Base-by-base conservation (phyloP, 2,329 filamentous ascomycete species). In the Penicillium occitanis region DNA sequence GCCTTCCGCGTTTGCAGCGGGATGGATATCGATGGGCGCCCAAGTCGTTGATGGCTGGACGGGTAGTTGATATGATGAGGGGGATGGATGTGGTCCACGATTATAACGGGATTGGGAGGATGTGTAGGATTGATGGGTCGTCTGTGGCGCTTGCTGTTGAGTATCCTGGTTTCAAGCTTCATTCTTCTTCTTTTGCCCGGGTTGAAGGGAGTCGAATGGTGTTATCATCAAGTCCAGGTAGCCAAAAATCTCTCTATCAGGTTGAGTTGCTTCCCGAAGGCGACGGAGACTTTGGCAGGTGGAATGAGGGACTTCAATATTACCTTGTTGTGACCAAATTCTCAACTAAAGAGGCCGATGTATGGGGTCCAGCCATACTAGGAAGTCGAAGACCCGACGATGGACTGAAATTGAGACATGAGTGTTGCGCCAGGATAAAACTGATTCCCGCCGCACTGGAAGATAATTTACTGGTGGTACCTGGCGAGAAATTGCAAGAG, bases 1-100 rank as follows among this genome's bases (percentile, higher is more conserved):
- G 64, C 28, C 64, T 64, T 37, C 46, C 59, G 14, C 66, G 68
- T 3, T 58, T 69, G 1, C 17, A 64, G 13, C 19, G 35, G 17
- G 17, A 19, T 17, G 68, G 68, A 19, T 69, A 62, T 53, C 44
- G 42, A 40, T 69, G 68, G 68, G 68, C 68, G 1, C 68, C 68
- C 13, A 61, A 60, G 30, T 68, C 67, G 17, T 46, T 68, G 19
- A 22, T 68, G 42, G 22, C 19, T 13, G 19, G 19, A 13, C 8
- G 46, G 14, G 22, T 13, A 17, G 10, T 3, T 5, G 46, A 50
- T 50, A 7, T n/a, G 14, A 17, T 7, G 40, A 14, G 0, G 11
- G 14, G 40, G 5, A 17, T 42, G 40, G 40, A 17, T 42, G 1
- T n/a, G 40, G 40, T 7, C 1, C 5, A 1, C 5, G 40, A 10